Conservation (phyloP, 768 basidiomycete species). For the Leccinum obscurum region DNA sequence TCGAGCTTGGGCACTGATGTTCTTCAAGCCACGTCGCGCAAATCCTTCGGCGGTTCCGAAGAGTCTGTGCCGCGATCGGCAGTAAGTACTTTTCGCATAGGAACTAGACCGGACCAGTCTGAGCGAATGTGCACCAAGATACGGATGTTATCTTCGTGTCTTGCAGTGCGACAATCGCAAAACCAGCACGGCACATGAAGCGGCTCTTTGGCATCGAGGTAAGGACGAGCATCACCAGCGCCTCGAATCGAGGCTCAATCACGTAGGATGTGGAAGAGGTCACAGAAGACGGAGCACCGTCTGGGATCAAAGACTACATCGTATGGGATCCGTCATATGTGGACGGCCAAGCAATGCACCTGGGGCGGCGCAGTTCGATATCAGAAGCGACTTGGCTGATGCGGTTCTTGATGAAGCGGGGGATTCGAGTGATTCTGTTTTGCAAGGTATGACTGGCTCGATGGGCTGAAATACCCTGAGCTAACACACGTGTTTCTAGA, state of each 20-base stretch:
- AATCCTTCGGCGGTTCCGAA: conserved; percentile 71
- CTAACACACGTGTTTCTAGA: conserved; percentile 39
- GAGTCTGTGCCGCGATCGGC: conserved; percentile 75
- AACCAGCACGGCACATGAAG: conserved; percentile 74
- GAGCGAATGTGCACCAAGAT: conserved; percentile 37
- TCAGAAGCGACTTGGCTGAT: conserved; percentile 71
- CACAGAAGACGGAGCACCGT: conserved; percentile 79
- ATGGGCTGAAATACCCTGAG: neutral
- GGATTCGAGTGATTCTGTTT: conserved; percentile 83
- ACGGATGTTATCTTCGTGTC: conserved; percentile 64
- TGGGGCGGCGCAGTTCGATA: conserved; percentile 60
- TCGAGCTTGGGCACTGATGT: neutral
- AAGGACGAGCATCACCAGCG: neutral
- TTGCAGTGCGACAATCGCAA: conserved; percentile 85
- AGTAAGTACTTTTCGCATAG: conserved; percentile 45
- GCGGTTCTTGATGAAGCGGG: conserved; percentile 79
- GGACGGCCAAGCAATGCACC: conserved; percentile 50
- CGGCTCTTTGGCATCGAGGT: conserved; percentile 68
- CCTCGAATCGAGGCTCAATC: neutral
- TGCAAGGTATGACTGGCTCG: conserved; percentile 57
- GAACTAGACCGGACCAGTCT: conserved; percentile 2
- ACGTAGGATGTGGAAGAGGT: conserved; percentile 60
- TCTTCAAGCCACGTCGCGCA: conserved; percentile 71
- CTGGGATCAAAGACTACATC: conserved; percentile 76
- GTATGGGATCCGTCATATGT: conserved; percentile 72